Conservation (phyloP, 2,329 filamentous ascomycete species). For the Pyrenochaeta sp. region DNA sequence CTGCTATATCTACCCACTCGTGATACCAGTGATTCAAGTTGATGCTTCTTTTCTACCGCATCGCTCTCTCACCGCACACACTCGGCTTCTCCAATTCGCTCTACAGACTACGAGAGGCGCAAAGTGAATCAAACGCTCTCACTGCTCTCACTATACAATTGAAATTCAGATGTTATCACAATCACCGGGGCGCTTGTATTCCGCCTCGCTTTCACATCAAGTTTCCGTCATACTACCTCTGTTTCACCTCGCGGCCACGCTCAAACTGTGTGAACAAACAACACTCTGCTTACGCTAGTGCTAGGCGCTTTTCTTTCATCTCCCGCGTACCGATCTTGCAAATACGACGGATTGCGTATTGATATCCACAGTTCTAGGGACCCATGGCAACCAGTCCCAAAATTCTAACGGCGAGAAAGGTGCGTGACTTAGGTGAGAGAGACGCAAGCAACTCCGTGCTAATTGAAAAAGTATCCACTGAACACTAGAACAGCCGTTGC, state of each 20-base stretch:
- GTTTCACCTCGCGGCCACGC: neutral
- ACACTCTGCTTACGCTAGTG: neutral
- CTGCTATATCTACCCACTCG: no score
- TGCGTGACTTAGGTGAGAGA: neutral
- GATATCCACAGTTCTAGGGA: neutral
- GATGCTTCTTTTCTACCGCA: neutral
- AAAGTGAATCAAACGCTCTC: neutral
- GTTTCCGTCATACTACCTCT: neutral
- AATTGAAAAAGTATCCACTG: neutral
- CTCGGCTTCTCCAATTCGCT: neutral
- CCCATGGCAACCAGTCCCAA: slow-evolving; percentile 7
- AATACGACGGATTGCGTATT: neutral
- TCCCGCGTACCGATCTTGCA: neutral
- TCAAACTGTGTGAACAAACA: slow-evolving; percentile 1
- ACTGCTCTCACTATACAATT: neutral
- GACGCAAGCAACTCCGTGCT: neutral
- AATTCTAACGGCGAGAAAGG: slow-evolving; percentile 17
- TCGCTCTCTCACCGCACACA: no score
- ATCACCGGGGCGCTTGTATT: neutral
- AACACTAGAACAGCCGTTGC: neutral
- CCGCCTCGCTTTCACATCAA: neutral
- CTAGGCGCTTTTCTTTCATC: neutral
- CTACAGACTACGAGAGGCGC: neutral
- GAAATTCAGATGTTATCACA: neutral
- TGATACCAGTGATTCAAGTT: neutral